These are phyloP conservation scores for Phytopythium cucurbitacearum DNA, from an alignment of 352 stramenopile species.

Conservation along the genomic window DNA sequence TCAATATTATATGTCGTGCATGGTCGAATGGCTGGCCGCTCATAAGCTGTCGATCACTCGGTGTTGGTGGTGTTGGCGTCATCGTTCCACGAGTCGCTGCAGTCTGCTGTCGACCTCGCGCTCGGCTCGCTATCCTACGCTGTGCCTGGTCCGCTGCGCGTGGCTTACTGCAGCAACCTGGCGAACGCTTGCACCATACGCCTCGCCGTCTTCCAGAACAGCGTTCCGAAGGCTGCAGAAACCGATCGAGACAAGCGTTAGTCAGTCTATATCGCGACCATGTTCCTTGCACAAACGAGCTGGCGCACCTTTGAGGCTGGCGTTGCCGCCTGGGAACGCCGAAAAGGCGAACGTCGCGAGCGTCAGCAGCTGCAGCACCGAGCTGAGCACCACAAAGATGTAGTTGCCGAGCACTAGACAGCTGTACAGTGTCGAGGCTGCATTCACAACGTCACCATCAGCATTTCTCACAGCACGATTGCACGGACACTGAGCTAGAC, in stretches of 20 bases:
- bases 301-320: conserved; percentile 52
- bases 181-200: conserved; percentile 56
- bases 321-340: conserved; percentile 55
- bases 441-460: not conserved
- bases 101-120: no score
- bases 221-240: conserved; percentile 39
- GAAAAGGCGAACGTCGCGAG: conserved; percentile 52
- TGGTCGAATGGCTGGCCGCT: no score
- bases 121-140: no score
- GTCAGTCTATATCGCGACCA: not conserved
- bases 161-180: conserved; percentile 45
- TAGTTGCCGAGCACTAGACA: conserved; percentile 83
- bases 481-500: not conserved
- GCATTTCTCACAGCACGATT: not conserved
- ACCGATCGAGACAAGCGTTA: not conserved
- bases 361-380: conserved; percentile 57
- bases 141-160: conserved; percentile 1
- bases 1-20: no score
- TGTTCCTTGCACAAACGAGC: not conserved
- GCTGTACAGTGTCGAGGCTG: conserved; percentile 72
- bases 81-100: no score
- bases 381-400: conserved; percentile 78
- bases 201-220: conserved; percentile 67
- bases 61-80: no score
- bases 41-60: no score